These are phyloP conservation scores for Penicillium steckii DNA, from an alignment of 495 filamentous ascomycete genomes.

Conservation along the genomic window DNA sequence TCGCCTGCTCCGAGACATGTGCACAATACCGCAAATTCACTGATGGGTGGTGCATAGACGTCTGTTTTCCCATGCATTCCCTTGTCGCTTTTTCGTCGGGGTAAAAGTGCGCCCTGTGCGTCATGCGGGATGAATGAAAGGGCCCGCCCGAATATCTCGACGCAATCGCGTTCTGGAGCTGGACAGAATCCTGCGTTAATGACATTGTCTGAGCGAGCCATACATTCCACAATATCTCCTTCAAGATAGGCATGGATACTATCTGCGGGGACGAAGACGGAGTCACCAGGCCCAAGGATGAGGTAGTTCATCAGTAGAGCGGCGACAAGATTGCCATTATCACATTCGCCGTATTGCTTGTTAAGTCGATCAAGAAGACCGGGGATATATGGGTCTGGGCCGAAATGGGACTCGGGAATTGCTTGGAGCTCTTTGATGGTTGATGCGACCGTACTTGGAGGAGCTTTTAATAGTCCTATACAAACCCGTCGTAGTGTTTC, in stretches of 20 bases:
- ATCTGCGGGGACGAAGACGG: slow-evolving; percentile 73
- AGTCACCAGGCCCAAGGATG: slow-evolving; percentile 60
- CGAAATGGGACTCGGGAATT: slow-evolving; percentile 49
- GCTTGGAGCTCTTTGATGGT: slow-evolving; percentile 50
- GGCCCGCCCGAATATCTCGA: slow-evolving; percentile 59
- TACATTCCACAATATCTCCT: slow-evolving; percentile 82
- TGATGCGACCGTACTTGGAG: slow-evolving; percentile 47
- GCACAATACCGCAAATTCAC: slow-evolving; percentile 69
- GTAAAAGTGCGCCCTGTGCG: slow-evolving; percentile 51
- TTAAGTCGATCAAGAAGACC: slow-evolving; percentile 62
- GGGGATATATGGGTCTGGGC: slow-evolving; percentile 55
- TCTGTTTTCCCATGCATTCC: slow-evolving; percentile 58
- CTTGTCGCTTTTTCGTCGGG: slow-evolving; percentile 45
- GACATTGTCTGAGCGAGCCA: slow-evolving; percentile 81
- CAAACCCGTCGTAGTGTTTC: slow-evolving; percentile 60
- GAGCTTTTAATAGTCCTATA: slow-evolving; percentile 52
- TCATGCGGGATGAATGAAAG: slow-evolving; percentile 63
- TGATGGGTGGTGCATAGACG: slow-evolving; percentile 65
- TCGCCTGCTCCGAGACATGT: slow-evolving; percentile 56
- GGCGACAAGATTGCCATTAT: slow-evolving; percentile 63
- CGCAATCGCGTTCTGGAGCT: slow-evolving; percentile 56
- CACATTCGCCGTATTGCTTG: slow-evolving; percentile 57
- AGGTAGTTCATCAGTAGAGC: slow-evolving; percentile 73
- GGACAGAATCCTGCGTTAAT: slow-evolving; percentile 76
- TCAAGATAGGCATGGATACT: slow-evolving; percentile 76